Evolutionary conservation across 129 eudicot genomes (phyloP).

Genomic region (sunflower (Helianthus annuus)): HanXRQr2.0-SUNRISE NC_035442.2:99894969-99895468

Average conservation of each 20-base stretch:
- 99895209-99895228: not conserved
- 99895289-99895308: no score
- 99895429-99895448: no score
- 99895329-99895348: no score
- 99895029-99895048: constrained; percentile 22
- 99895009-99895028: constrained; percentile 20
- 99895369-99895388: no score
- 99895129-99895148: not conserved
- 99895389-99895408: no score
- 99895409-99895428: no score
- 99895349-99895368: no score
- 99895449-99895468: no score
- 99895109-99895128: not conserved
- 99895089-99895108: constrained; percentile 19
- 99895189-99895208: not conserved
- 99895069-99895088: not conserved
- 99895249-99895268: no score
- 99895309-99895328: no score
- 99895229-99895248: constrained; percentile 3
- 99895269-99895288: no score
- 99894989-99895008: constrained; percentile 34
- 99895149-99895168: not conserved
- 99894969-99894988: constrained; percentile 14
- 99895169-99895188: not conserved
- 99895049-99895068: constrained; percentile 10